Base-by-base conservation (phyloP, 129 eudicot species). In the Scalesia atractyloides region DNA sequence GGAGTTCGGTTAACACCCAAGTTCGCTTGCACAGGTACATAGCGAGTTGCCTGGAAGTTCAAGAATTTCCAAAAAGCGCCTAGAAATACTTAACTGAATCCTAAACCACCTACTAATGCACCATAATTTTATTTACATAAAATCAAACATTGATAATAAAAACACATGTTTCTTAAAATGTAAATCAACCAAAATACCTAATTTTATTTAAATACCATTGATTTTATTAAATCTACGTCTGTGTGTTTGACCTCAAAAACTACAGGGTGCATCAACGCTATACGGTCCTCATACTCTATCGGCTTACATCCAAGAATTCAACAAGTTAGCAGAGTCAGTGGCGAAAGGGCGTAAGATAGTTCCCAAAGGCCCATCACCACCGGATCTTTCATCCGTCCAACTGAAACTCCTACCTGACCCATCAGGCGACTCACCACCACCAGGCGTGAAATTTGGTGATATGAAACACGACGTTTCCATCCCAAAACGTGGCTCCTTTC, bases 271-370 rank as follows among this genome's bases (percentile, higher is more conserved):
- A 37, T 88, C 95, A 59, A 88, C 95, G 1, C 80, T 88, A 44
- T 88, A 88, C 17, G 95, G 95, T 20, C 95, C 88, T 44, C 84
- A 88, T 44, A 88, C 90, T 11, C 77, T 88, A 73, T 61, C 86
- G 13, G 95, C 90, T 59, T 85, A 88, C 68, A 88, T 88, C 66
- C 95, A 88, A 69, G 95, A 88, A 81, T 88, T 88, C 81, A 88
- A 82, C 73, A 88, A 88, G 59, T 72, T 88, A 68, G 95, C 95
- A 53, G 78, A 74, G 72, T 49, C 86, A 7, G 56, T 88, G 79
- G 95, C 86, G 0, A 72, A 70, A 69, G 95, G 90, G 8, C 49
- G 63, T 50, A 80, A 74, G 30, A 33, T 30, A 14, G 77, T 73
- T 52, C 66, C 6, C 54, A 73, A 69, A 39, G 83, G 82, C 18